Evolutionary conservation across 1,139 yeast species (phyloP).

Genomic region (Sugiyamaella castrensis): DNA sequence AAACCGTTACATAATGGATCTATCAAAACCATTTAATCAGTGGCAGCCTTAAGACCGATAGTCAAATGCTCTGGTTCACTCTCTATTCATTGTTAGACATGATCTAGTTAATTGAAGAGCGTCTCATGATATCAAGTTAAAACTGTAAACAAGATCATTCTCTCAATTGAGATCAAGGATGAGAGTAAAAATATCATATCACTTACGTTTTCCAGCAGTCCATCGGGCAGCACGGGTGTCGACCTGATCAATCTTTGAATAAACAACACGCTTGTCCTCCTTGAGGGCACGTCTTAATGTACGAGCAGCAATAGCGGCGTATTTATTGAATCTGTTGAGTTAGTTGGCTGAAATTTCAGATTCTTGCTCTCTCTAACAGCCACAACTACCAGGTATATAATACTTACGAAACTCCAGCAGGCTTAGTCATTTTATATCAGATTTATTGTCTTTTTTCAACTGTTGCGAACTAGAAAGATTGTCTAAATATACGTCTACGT

Average conservation of each 20-base stretch:
- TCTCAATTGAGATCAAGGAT: too few relatives aligned
- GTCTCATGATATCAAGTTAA: too few relatives aligned
- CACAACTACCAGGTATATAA: too few relatives aligned
- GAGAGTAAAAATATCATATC: too few relatives aligned
- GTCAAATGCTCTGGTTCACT: constrained; percentile 26
- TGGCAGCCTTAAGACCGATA: constrained; percentile 21
- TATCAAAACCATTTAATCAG: constrained; percentile 9
- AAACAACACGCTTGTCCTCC: constrained; percentile 75
- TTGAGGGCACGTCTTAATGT: constrained; percentile 86
- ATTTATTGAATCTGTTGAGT: constrained; percentile 65
- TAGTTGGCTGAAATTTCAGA: neutral
- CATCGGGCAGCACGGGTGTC: constrained; percentile 76
- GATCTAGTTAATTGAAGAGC: too few relatives aligned
- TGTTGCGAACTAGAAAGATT: too few relatives aligned
- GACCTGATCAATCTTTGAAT: constrained; percentile 68
- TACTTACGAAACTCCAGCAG: constrained; percentile 37
- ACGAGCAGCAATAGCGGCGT: constrained; percentile 87
- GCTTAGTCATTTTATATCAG: constrained; percentile 22
- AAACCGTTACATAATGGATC: neutral
- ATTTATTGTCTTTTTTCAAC: neutral
- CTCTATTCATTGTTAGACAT: constrained; percentile 17
- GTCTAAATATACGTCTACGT: too few relatives aligned
- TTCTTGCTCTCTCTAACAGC: neutral
- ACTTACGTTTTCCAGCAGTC: constrained; percentile 60
- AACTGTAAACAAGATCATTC: too few relatives aligned